phyloP scores from a whole-genome alignment of 2,329 filamentous ascomycete genomes.

The Stagonosporopsis tanaceti region DNA sequence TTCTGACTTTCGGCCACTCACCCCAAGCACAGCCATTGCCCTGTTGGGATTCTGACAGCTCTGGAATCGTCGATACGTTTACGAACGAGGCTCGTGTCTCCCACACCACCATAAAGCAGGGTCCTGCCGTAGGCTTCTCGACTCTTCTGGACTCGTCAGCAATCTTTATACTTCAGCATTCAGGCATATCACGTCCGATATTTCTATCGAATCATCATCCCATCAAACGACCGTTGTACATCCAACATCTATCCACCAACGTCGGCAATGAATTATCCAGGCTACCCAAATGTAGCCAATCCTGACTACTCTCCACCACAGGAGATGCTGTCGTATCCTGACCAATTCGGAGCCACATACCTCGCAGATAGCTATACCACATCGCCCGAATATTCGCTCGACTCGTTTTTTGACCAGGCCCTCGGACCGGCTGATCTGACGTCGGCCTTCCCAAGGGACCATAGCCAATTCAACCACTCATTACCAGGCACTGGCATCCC shows the following conservation, averaged over 20 bases:
- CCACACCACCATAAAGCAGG: constrained; percentile 19
- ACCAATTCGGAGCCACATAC: constrained; percentile 38
- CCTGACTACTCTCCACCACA: constrained; percentile 36
- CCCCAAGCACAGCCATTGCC: constrained; percentile 27
- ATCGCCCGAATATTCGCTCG: constrained; percentile 35
- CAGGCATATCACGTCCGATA: constrained; percentile 17
- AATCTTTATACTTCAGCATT: constrained; percentile 8
- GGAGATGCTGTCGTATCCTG: constrained; percentile 32
- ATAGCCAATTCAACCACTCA: constrained; percentile 25
- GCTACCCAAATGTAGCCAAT: constrained; percentile 34
- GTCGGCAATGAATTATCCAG: constrained; percentile 34
- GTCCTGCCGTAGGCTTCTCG: constrained; percentile 4
- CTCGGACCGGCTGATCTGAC: constrained; percentile 34
- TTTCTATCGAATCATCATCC: constrained; percentile 13
- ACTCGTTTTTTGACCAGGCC: constrained; percentile 41
- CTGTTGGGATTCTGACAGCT: constrained; percentile 23
- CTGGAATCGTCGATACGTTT: constrained; percentile 38
- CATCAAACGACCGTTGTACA: constrained; percentile 6
- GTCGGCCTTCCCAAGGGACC: constrained; percentile 27
- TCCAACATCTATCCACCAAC: constrained; percentile 3
- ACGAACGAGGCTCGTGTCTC: constrained; percentile 25
- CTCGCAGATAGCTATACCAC: constrained; percentile 33
- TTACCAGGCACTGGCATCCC: constrained; percentile 26
- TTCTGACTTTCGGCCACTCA: constrained; percentile 25
- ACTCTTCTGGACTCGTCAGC: background rate